A percentile compares a stretch with the other conserved stretches of the same genome.
phyloP scores from a whole-genome alignment of 2,329 filamentous ascomycete genomes.

The Balansia obtecta region DNA sequence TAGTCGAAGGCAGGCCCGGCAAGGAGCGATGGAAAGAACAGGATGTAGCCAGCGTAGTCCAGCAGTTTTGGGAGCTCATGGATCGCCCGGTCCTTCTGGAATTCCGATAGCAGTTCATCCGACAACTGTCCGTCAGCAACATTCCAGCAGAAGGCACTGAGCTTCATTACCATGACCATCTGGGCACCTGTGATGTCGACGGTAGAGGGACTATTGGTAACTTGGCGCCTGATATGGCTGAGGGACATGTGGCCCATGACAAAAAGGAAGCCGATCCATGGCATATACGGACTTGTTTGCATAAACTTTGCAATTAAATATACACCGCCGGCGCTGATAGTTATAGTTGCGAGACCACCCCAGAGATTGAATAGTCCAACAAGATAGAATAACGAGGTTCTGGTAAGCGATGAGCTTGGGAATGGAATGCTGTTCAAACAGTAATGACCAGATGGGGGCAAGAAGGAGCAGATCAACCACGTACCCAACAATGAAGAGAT shows the following conservation, averaged over 20 bases:
- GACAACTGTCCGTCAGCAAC: conserved; percentile 82
- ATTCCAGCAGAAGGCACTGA: conserved; percentile 96
- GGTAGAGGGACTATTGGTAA: conserved; percentile 47
- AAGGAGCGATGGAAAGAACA: conserved; percentile 90
- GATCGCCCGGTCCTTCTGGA: conserved; percentile 74
- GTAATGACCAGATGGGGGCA: not conserved
- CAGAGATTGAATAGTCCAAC: conserved; percentile 90
- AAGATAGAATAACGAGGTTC: conserved; percentile 78
- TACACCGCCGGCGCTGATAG: conserved; percentile 65
- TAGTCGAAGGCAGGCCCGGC: conserved; percentile 91
- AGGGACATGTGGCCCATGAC: conserved; percentile 92
- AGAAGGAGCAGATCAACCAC: not conserved
- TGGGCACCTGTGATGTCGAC: conserved; percentile 91
- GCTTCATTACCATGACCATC: conserved; percentile 98
- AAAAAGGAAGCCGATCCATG: conserved; percentile 90
- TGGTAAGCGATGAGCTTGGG: conserved; percentile 19
- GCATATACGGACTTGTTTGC: conserved; percentile 77
- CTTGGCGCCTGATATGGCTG: conserved; percentile 76
- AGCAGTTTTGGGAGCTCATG: conserved; percentile 60
- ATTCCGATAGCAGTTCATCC: conserved; percentile 67
- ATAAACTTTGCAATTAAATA: conserved; percentile 78
- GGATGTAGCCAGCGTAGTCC: conserved; percentile 79
- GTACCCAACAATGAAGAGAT: conserved; percentile 71
- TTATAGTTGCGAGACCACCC: conserved; percentile 66
- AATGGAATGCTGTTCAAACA: not conserved